Evolutionary conservation across 768 basidiomycete species (phyloP), one percentile per base, ranked within the genome.

Genomic region (Mycena leptocephala): DNA sequence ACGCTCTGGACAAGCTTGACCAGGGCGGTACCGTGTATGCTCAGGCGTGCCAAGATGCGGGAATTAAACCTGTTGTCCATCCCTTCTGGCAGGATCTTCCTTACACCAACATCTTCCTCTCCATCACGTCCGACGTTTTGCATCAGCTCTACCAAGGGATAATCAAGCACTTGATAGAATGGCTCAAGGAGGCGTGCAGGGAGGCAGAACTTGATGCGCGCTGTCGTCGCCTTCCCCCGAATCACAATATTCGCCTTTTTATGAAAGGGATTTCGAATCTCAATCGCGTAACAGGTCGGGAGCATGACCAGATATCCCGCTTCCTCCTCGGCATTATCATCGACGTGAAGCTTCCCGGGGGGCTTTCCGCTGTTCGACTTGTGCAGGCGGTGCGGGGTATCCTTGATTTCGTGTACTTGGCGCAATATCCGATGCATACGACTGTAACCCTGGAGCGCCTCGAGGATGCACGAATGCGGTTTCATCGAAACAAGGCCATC

Each of bases 251-350:
- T 41, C 16, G 39, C 39, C 39, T 41, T 41, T 86, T 87, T 79
- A 74, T 71, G n/a, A 81, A 82, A 3, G 86, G 86, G 0, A 86
- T 86, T 26, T 84, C 83, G 1, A 43, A 67, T 0, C 62, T 88
- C 0, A 80, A 82, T 20, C 84, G 85, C 65, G 83, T 83, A 79
- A 85, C 83, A n/a, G n/a, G n/a, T n/a, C n/a, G n/a, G n/a, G n/a
- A n/a, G n/a, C n/a, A n/a, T n/a, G n/a, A n/a, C n/a, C n/a, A n/a
- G n/a, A n/a, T n/a, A n/a, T n/a, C n/a, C n/a, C n/a, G n/a, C n/a
- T n/a, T n/a, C n/a, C n/a, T n/a, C n/a, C n/a, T n/a, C n/a, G n/a
- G n/a, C n/a, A n/a, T n/a, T n/a, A n/a, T n/a, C n/a, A n/a, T n/a
- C 0, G 87, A 85, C 2, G 81, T 74, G 0, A 41, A 65, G 26